Evolutionary conservation across 805 yeast species (phyloP).

Genomic region (Barnettozyma siamensis): DNA sequence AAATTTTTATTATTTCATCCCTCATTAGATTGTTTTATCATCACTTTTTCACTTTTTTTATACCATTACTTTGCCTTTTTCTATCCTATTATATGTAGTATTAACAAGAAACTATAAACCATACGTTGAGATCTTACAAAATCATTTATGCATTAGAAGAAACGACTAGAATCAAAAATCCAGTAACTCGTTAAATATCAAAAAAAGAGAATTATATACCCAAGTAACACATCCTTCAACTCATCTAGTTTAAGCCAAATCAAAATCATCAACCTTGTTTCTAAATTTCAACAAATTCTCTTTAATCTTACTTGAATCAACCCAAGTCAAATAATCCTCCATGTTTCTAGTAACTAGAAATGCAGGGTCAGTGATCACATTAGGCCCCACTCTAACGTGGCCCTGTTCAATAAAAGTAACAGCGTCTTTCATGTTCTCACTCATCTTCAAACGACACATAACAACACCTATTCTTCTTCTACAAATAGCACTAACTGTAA

Average conservation of each 20-base stretch:
- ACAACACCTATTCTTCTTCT: conserved; percentile 90
- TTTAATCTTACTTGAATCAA: conserved; percentile 91
- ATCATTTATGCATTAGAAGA: neutral
- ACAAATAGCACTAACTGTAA: conserved; percentile 89
- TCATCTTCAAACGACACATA: conserved; percentile 92
- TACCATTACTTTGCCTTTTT: too few relatives aligned
- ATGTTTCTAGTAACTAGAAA: conserved; percentile 85
- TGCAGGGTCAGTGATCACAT: conserved; percentile 93
- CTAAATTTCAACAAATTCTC: conserved; percentile 81
- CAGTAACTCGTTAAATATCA: too few relatives aligned
- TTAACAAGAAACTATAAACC: too few relatives aligned
- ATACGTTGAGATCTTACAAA: too few relatives aligned
- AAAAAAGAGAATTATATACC: too few relatives aligned
- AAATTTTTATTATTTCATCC: neutral
- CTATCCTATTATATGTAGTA: too few relatives aligned
- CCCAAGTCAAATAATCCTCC: conserved; percentile 98
- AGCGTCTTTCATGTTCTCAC: conserved; percentile 83
- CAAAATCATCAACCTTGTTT: conserved; percentile 62
- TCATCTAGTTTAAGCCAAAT: conserved; percentile 32
- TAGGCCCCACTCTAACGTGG: conserved; percentile 95
- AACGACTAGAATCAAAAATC: too few relatives aligned
- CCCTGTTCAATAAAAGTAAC: conserved; percentile 93
- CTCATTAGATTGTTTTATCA: neutral
- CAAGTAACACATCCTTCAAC: neutral
- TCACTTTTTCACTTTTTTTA: too few relatives aligned